Base-by-base conservation (phyloP, 352 stramenopile species). In the Phytophthora nicotianae region DNA sequence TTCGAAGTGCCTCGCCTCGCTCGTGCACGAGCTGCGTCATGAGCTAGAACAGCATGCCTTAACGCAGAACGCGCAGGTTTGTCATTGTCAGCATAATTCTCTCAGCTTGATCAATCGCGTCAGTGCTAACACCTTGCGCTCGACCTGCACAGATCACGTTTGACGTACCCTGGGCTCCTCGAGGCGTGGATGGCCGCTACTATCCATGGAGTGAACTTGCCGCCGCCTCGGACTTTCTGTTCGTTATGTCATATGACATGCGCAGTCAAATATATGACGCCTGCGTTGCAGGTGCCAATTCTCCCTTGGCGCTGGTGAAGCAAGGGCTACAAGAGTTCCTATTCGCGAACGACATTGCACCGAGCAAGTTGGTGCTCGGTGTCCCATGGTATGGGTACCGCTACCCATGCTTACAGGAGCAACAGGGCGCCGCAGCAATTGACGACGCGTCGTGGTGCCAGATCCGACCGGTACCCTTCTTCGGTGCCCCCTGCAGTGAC, bases 211-310 rank as follows among this genome's bases (percentile, higher is more conserved):
- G 72, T 19, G 80, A 79, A 29, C 77, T 96, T 17, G 82, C 82
- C 2, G 56, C 79, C 13, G 75, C 69, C 3, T 62, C 75, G 9
- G 90, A 98, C 68, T 89, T 95, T 49, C 68, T 97, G 27, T 97
- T 97, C 51, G 86, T 98, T 50, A 98, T 98, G 92, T 90, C 83
- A 72, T 98, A 98, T 65, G 92, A 97, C 62, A 97, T 95, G 77
- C 86, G 85, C 26, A 96, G 86, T 55, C 91, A 97, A 79, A 88
- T 98, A 43, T 96, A 95, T 61, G 86, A 96, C 50, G 74, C 81
- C 57, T 98, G 92, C 67, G 60, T 97, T 38, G 90, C 89, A 1
- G 69, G 70, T 13, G 86, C 92, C 29, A 98, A 98, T 63, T 84
- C 90, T 4, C 90, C 92, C 0, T 70, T 81, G 13, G 70, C 82